These are phyloP conservation scores for Clavispora santaluciae DNA, from an alignment of 805 yeast genomes.

Conservation along the genomic window DNA sequence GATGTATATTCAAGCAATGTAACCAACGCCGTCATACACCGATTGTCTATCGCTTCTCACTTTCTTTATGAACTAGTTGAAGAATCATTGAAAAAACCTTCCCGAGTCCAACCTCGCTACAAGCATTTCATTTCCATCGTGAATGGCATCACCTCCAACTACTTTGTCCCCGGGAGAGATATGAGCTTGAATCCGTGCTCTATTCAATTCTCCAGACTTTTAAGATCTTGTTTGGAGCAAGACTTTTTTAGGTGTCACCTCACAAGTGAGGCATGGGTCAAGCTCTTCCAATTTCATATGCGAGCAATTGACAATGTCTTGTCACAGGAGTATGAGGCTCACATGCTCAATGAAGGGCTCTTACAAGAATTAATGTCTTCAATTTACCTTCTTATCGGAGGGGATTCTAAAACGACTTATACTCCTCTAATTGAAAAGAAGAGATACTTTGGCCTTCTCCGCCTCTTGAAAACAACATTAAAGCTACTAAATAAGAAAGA, in stretches of 20 bases:
- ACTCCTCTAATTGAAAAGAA: conserved; percentile 15
- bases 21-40: conserved; percentile 21
- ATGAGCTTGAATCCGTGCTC: conserved; percentile 18
- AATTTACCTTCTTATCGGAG: conserved; percentile 20
- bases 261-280: conserved; percentile 23
- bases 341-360: conserved; percentile 16
- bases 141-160: conserved; percentile 14
- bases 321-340: conserved; percentile 3
- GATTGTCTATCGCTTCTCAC: conserved; percentile 30
- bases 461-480: conserved; percentile 14
- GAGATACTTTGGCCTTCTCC: conserved; percentile 17
- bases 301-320: conserved; percentile 14
- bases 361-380: conserved; percentile 17
- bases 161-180: conserved; percentile 11
- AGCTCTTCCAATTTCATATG: conserved; percentile 20
- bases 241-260: conserved; percentile 30
- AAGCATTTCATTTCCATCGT: conserved; percentile 19
- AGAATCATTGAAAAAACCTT: conserved; percentile 11
- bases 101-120: conserved; percentile 15
- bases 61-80: conserved; percentile 23
- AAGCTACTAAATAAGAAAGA: conserved; percentile 20
- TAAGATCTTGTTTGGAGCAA: conserved; percentile 18
- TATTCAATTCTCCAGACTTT: conserved; percentile 21
- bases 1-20: conserved; percentile 20
- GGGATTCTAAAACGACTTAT: conserved; percentile 14